These are phyloP conservation scores for Colletotrichum somersetense DNA, from an alignment of 2,329 filamentous ascomycete genomes.

Conservation along the genomic window DNA sequence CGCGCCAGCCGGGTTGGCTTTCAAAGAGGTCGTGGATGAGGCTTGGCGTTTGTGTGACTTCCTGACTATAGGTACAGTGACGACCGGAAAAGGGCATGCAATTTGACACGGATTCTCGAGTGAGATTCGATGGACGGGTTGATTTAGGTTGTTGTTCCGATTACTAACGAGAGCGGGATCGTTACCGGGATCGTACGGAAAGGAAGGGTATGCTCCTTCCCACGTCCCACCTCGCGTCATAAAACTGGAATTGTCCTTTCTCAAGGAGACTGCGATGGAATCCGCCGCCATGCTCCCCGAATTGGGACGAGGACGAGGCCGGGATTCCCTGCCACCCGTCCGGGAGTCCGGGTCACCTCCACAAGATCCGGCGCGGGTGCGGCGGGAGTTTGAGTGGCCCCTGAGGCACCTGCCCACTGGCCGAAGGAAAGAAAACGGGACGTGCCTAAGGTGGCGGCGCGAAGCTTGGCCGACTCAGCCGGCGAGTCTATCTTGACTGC, in stretches of 20 bases:
- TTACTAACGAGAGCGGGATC: neutral
- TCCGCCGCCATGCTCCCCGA: neutral
- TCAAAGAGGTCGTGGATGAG: neutral
- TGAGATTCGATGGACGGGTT: neutral
- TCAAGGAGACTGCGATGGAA: neutral
- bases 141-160: neutral
- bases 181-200: neutral
- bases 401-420: neutral
- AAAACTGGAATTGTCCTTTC: too few relatives aligned
- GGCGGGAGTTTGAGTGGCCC: neutral
- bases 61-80: neutral
- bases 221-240: neutral
- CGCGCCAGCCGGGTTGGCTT: neutral
- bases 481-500: slow-evolving; percentile 21
- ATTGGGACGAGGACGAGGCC: neutral
- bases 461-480: slow-evolving; percentile 8
- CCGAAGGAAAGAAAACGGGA: neutral
- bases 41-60: neutral
- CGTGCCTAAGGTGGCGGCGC: neutral
- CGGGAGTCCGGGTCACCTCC: neutral
- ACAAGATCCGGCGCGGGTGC: neutral
- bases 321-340: neutral
- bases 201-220: neutral
- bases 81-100: neutral
- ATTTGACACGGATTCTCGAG: too few relatives aligned